Conservation (phyloP, 2,329 filamentous ascomycete species). For the Penicillium sclerotigenum region DNA sequence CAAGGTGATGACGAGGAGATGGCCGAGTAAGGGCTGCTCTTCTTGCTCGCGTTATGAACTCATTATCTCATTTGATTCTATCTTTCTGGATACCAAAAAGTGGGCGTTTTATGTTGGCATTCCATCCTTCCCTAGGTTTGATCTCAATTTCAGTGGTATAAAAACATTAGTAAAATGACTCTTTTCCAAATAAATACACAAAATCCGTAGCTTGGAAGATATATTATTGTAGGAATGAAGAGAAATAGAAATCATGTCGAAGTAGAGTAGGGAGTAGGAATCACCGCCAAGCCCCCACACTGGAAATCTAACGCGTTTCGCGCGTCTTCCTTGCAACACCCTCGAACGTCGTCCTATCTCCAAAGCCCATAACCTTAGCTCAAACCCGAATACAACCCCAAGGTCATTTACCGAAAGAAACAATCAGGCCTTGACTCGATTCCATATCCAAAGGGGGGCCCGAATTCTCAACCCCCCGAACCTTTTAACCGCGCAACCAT, state of each 20-base stretch:
- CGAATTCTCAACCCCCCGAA: background rate
- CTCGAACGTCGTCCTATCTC: background rate
- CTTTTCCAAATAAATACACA: background rate
- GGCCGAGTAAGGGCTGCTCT: conserved; percentile 34
- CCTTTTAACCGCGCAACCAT: background rate
- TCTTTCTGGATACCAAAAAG: conserved; percentile 35
- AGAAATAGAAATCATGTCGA: background rate
- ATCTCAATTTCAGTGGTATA: conserved; percentile 13
- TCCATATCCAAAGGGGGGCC: background rate
- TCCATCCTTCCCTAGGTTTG: conserved; percentile 19
- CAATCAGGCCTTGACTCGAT: background rate
- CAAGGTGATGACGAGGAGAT: conserved; percentile 39
- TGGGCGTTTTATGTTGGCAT: conserved; percentile 25
- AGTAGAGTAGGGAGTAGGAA: conserved; percentile 6
- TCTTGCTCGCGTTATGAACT: conserved; percentile 22
- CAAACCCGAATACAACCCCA: background rate
- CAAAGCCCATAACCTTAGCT: background rate
- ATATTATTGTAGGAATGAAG: background rate
- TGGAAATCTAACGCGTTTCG: conserved; percentile 18
- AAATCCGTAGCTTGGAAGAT: background rate
- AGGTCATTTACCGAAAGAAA: background rate
- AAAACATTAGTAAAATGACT: background rate
- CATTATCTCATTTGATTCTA: conserved; percentile 25
- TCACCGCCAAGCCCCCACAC: conserved; percentile 9
- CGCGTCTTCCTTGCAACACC: conserved; percentile 17